phyloP scores from a whole-genome alignment of 768 basidiomycete genomes.

The Suillus subaureus region DNA sequence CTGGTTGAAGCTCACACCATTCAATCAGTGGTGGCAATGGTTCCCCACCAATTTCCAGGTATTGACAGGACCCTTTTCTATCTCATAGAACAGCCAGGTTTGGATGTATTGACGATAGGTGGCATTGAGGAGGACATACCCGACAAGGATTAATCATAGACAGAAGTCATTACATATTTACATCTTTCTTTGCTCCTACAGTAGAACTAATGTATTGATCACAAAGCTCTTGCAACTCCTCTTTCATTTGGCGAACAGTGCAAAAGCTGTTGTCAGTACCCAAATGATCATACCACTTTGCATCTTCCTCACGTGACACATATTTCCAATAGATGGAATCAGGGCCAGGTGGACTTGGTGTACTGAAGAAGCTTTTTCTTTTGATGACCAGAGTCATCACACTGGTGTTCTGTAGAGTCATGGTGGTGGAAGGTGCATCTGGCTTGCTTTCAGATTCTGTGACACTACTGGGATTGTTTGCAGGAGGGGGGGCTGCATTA shows the following conservation, averaged over 20 bases:
- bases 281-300: not conserved
- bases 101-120: conserved; percentile 14
- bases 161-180: no score
- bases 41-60: conserved; percentile 17
- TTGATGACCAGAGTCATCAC: no score
- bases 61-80: conserved; percentile 20
- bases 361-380: not conserved
- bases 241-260: not conserved
- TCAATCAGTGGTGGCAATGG: conserved; percentile 25
- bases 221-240: not conserved
- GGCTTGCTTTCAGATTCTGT: no score
- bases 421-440: no score
- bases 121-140: not conserved
- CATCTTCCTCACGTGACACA: not conserved
- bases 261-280: not conserved
- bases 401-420: no score
- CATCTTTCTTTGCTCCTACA: no score
- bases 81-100: conserved; percentile 27
- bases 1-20: conserved; percentile 17
- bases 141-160: no score
- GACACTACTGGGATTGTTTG: no score
- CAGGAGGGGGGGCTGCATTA: no score
- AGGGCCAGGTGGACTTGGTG: not conserved
- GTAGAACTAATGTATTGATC: no score
- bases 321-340: not conserved